Conservation (phyloP, 208 protist species). For the Trichomonas tenax region DNA sequence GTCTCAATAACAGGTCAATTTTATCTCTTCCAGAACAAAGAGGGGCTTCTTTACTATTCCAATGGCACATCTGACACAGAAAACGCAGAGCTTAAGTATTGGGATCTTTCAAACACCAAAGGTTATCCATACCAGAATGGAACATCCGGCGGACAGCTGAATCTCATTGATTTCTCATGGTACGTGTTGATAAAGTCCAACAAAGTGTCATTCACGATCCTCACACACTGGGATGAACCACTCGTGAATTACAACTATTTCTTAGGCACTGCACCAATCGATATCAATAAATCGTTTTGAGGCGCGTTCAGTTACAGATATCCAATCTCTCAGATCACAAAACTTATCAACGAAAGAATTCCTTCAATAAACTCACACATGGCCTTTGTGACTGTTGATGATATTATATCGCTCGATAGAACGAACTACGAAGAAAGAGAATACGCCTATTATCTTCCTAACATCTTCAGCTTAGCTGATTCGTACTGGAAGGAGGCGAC, state of each 20-base stretch:
- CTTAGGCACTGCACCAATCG: background rate
- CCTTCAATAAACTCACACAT: background rate
- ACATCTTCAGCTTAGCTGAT: background rate
- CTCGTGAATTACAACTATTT: background rate
- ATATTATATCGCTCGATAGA: background rate
- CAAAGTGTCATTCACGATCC: background rate
- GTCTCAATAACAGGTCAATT: background rate
- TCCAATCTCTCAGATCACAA: background rate
- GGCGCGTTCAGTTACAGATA: background rate
- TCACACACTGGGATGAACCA: background rate
- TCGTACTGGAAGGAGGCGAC: background rate
- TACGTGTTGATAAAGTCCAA: background rate
- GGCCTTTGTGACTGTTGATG: background rate
- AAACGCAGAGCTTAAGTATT: background rate
- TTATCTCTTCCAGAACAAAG: background rate
- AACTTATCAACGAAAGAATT: background rate
- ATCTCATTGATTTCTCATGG: background rate
- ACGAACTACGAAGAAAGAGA: background rate
- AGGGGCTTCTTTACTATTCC: background rate
- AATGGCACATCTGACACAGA: background rate
- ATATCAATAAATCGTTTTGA: background rate
- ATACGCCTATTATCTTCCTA: background rate
- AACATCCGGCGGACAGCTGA: background rate
- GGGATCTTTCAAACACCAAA: background rate
- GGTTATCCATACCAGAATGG: background rate